Conservation (phyloP, 2,329 filamentous ascomycete species). For the Xylaria sp. region DNA sequence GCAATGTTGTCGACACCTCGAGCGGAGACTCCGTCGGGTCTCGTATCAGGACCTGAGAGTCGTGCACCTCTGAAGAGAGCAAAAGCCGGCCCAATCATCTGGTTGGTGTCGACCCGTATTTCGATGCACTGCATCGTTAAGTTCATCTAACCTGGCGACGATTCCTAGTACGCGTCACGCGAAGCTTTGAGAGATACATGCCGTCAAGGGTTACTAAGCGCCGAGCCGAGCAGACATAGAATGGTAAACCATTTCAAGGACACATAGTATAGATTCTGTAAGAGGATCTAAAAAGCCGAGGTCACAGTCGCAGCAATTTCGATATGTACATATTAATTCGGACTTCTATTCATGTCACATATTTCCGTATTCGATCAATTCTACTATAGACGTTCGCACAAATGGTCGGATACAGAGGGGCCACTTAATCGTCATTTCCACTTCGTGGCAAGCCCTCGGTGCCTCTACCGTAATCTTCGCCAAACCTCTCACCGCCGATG, state of each 20-base stretch:
- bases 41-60: conserved; percentile 27
- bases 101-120: neutral
- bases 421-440: conserved; percentile 41
- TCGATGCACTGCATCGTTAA: neutral
- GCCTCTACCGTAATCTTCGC: conserved; percentile 45
- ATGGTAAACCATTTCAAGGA: neutral
- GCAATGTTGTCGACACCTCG: conserved; percentile 39
- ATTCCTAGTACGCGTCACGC: neutral
- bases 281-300: neutral
- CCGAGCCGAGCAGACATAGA: conserved; percentile 4
- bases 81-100: neutral
- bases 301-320: neutral
- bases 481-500: conserved; percentile 44
- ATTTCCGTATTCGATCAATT: neutral
- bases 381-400: neutral
- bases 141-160: neutral
- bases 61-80: neutral
- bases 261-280: neutral
- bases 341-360: neutral
- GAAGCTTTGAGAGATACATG: neutral
- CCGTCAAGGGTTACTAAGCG: conserved; percentile 2
- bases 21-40: conserved; percentile 38
- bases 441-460: conserved; percentile 44
- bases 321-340: neutral
- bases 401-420: neutral